A percentile compares a stretch with the other conserved stretches of the same genome.
phyloP scores from a whole-genome alignment of 2,329 filamentous ascomycete species.

The Penicillium sp. region DNA sequence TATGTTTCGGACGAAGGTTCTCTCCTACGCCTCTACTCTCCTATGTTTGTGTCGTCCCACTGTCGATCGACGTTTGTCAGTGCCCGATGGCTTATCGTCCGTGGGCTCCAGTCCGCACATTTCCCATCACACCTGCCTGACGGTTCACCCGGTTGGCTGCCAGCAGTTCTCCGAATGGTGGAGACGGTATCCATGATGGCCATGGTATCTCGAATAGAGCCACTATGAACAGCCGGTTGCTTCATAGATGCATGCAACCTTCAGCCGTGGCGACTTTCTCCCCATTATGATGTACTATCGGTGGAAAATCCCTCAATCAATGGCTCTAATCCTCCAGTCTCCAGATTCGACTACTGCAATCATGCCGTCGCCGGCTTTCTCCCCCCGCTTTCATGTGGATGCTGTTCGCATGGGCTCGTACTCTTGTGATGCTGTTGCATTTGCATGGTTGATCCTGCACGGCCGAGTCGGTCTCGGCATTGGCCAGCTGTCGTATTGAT shows the following conservation, averaged over 20 bases:
- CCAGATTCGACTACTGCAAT: constrained; percentile 32
- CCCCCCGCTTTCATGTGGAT: constrained; percentile 34
- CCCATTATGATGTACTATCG: constrained; percentile 30
- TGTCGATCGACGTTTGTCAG: constrained; percentile 36
- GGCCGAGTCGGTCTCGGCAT: constrained; percentile 27
- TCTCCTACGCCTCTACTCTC: constrained; percentile 26
- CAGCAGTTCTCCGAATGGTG: constrained; percentile 32
- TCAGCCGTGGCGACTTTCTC: constrained; percentile 40
- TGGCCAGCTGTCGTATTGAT: constrained; percentile 40
- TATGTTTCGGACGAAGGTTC: constrained; percentile 39
- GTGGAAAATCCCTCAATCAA: constrained; percentile 41
- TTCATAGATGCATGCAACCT: constrained; percentile 41
- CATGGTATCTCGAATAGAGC: constrained; percentile 33
- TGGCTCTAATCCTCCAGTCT: constrained; percentile 23
- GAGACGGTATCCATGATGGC: constrained; percentile 38
- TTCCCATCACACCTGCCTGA: constrained; percentile 30
- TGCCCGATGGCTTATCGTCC: constrained; percentile 36
- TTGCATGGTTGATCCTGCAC: constrained; percentile 38
- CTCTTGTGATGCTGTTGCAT: constrained; percentile 27
- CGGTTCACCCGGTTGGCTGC: constrained; percentile 36
- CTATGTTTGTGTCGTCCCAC: constrained; percentile 25
- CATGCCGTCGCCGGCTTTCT: constrained; percentile 28
- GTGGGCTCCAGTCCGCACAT: constrained; percentile 32
- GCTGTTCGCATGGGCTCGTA: constrained; percentile 31
- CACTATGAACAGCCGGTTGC: constrained; percentile 35